Evolutionary conservation across 352 stramenopile genomes (phyloP).

Genomic region (Globisporangium iwayamae): DNA sequence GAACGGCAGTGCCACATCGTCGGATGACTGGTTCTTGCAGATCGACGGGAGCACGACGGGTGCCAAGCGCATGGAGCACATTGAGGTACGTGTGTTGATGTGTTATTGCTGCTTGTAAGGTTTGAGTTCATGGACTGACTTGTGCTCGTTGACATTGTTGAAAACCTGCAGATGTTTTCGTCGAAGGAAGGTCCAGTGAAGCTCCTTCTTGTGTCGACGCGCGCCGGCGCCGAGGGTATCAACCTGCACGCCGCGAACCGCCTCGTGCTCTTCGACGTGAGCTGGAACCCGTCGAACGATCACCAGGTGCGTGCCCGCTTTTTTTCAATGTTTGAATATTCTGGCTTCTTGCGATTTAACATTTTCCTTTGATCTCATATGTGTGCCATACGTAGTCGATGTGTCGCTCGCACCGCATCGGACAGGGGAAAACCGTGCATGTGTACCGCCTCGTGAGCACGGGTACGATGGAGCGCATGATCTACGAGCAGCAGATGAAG

Average conservation of each 20-base stretch:
- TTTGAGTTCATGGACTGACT: background rate
- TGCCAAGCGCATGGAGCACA: constrained; percentile 82
- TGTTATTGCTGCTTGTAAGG: background rate
- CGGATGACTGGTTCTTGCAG: constrained; percentile 73
- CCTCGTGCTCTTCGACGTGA: constrained; percentile 89
- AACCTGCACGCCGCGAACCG: constrained; percentile 89
- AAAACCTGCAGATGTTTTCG: constrained; percentile 49
- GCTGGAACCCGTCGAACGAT: constrained; percentile 90
- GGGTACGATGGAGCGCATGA: constrained; percentile 91
- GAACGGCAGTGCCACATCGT: background rate
- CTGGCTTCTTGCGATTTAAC: background rate
- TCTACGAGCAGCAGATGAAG: constrained; percentile 89
- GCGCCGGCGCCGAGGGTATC: constrained; percentile 83
- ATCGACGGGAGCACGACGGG: constrained; percentile 77
- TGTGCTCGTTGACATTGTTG: background rate
- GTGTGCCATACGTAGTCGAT: constrained; percentile 62
- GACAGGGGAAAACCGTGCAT: constrained; percentile 85
- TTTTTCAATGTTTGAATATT: too few species aligned
- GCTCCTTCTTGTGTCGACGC: constrained; percentile 75
- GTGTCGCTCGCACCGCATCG: constrained; percentile 90
- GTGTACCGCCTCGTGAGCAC: constrained; percentile 92
- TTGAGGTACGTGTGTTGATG: constrained; percentile 40
- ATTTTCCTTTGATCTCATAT: constrained; percentile 11
- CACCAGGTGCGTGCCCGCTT: constrained; percentile 49
- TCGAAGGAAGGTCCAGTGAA: constrained; percentile 50